Evolutionary conservation across 768 basidiomycete species (phyloP), one percentile per base, ranked within the genome.

Genomic region (Phlebiopsis gigantea): DNA sequence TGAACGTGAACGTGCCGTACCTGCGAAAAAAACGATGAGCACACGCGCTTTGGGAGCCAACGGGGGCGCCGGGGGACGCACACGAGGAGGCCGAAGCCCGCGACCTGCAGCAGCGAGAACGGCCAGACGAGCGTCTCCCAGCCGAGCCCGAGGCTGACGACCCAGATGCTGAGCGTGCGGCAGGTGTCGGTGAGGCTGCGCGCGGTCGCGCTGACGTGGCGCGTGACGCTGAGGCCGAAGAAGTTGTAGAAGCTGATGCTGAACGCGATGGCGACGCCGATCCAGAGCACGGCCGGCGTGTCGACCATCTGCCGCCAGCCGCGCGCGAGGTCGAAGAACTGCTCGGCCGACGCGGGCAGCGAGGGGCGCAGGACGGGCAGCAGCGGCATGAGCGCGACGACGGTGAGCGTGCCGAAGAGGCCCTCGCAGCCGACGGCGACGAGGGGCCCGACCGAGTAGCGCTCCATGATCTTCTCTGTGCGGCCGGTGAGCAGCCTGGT

Each of bases 351-450:
- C 4, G 86, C 77, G 22, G 56, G 53, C 42, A 80, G 71, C 24
- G 58, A 42, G 60, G 84, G 71, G 28, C 50, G 34, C 19, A 87
- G 73, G 63, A 92, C 71, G 34, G 82, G 80, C 45, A 85, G 77
- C 56, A 88, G 77, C 97, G 79, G 61, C 85, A 79, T 43, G 41
- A 94, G 64, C 34, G 17, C 12, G 14, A 48, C 12, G 64, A 97
- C 87, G 26, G 90, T 88, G 62, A 90, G 62, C 19, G 85, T 75
- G 56, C 97, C 97, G 67, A 96, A 98, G 58, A 95, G 76, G 43
- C 97, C 97, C 73, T 99, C 97, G 60, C 81, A 90, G 22, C 95
- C 94, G 59, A 98, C 97, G 10, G 96, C 95, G 57, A 93, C 82
- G 34, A 98, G 80, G 14, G 97, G 96, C 46, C 85, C 82, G 41